A percentile compares a stretch with the other conserved stretches of the same genome.
phyloP scores from a whole-genome alignment of 352 stramenopile species.

The Globisporangium spiculum region DNA sequence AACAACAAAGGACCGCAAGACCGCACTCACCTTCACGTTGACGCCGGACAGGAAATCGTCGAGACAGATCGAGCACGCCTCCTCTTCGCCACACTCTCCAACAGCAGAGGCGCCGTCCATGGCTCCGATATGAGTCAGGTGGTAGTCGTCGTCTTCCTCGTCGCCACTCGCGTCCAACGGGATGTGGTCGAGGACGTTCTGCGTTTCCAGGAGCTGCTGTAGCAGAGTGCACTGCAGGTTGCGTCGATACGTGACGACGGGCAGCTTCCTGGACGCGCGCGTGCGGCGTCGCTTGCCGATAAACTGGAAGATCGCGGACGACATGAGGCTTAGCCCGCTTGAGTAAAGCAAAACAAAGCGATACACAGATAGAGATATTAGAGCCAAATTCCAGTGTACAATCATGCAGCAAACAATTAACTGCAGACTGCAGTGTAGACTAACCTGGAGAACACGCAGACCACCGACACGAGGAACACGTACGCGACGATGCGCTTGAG shows the following conservation, averaged over 20 bases:
- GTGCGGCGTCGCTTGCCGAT: conserved; percentile 58
- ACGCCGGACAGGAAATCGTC: conserved; percentile 62
- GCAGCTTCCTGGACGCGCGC: conserved; percentile 49
- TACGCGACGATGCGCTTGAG: conserved; percentile 72
- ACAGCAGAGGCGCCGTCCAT: background rate
- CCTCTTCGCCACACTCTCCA: background rate
- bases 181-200: conserved; percentile 53
- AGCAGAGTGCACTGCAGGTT: conserved; percentile 48
- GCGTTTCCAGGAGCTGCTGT: conserved; percentile 38
- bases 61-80: conserved; percentile 70
- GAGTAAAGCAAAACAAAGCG: background rate
- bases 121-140: background rate
- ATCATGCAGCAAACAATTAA: background rate
- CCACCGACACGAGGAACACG: conserved; percentile 72
- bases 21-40: conserved; percentile 43
- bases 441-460: conserved; percentile 73
- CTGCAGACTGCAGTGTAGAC: background rate
- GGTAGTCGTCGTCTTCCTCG: conserved; percentile 8
- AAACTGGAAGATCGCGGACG: conserved; percentile 61
- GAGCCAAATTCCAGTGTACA: background rate
- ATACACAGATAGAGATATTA: background rate
- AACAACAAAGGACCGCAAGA: background rate
- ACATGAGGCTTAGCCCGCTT: conserved; percentile 63
- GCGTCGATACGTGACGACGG: conserved; percentile 49
- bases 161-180: conserved; percentile 20